Evolutionary conservation across 371 early-diverging fungal species (phyloP).

Genomic region (Zopfochytrium polystomum): DNA sequence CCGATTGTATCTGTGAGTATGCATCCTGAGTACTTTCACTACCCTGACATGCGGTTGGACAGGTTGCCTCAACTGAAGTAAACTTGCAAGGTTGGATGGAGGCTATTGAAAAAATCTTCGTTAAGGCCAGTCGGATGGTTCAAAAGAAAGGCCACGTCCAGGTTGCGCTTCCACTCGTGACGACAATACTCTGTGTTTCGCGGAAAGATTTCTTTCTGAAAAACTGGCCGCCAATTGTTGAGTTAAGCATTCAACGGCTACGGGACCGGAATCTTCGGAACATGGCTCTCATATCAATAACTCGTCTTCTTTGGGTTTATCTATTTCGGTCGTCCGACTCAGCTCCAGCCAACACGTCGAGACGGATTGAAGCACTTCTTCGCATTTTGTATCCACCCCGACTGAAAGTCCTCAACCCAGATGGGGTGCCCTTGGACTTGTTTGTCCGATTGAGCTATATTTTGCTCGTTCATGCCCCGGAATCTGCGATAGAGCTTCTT

Average conservation of each 20-base stretch:
- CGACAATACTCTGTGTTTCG: slow-evolving; percentile 85
- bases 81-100: slow-evolving; percentile 90
- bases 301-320: slow-evolving; percentile 89
- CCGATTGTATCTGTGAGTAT: slow-evolving; percentile 80
- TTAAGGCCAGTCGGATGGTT: slow-evolving; percentile 88
- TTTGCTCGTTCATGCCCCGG: slow-evolving; percentile 73
- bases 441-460: slow-evolving; percentile 81
- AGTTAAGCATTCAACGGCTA: slow-evolving; percentile 67
- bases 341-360: slow-evolving; percentile 50
- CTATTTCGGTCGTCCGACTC: slow-evolving; percentile 82
- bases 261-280: slow-evolving; percentile 70
- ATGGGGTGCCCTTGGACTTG: slow-evolving; percentile 68
- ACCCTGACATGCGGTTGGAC: not conserved
- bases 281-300: slow-evolving; percentile 73
- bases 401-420: slow-evolving; percentile 58
- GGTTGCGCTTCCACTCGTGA: slow-evolving; percentile 80
- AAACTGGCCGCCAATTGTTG: slow-evolving; percentile 73
- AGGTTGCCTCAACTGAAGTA: slow-evolving; percentile 90
- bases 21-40: not conserved
- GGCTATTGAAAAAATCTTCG: slow-evolving; percentile 84
- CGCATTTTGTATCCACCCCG: slow-evolving; percentile 46
- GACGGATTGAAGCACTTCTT: slow-evolving; percentile 63
- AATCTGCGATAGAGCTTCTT: slow-evolving; percentile 40
- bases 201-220: slow-evolving; percentile 80
- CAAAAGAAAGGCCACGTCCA: slow-evolving; percentile 72